Evolutionary conservation across 2,329 filamentous ascomycete genomes (phyloP).

Genomic region (Colletotrichum siamense): DNA sequence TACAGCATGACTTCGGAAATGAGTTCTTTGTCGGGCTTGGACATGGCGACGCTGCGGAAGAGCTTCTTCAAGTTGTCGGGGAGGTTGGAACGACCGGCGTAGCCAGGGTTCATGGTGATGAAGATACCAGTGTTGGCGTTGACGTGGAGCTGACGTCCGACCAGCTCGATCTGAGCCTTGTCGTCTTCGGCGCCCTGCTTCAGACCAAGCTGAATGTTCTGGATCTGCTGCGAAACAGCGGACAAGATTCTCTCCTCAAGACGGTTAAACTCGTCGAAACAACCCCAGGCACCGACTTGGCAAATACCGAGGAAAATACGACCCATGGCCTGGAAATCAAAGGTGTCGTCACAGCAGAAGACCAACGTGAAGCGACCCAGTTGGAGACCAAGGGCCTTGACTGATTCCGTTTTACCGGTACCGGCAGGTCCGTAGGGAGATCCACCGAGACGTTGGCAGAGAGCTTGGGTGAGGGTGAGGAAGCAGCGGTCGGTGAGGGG

Average conservation of each 20-base stretch:
- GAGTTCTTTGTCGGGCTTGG: conserved; percentile 98
- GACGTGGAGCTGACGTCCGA: conserved; percentile 88
- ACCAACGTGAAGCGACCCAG: conserved; percentile 97
- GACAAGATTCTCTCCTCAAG: conserved; percentile 97
- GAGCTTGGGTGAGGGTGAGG: conserved; percentile 93
- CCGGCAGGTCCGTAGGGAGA: conserved; percentile 97
- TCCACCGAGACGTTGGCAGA: conserved; percentile 93
- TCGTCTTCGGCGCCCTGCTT: conserved; percentile 83
- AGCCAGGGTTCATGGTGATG: conserved; percentile 99
- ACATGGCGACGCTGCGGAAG: conserved; percentile 99
- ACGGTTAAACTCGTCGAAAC: conserved; percentile 99
- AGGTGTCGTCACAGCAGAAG: conserved; percentile 99
- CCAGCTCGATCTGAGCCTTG: conserved; percentile 89
- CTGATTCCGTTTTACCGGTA: conserved; percentile 98
- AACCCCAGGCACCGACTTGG: conserved; percentile 98
- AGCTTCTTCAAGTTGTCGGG: conserved; percentile 99
- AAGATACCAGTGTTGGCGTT: conserved; percentile 97
- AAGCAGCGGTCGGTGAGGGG: conserved; percentile 98
- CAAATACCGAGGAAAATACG: conserved; percentile 99
- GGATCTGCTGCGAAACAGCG: conserved; percentile 97
- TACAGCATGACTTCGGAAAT: conserved; percentile 99
- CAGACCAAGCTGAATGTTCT: conserved; percentile 97
- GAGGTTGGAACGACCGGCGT: conserved; percentile 95
- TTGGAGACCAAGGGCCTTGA: conserved; percentile 96
- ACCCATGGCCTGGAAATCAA: conserved; percentile 99